phyloP scores from a whole-genome alignment of 2,329 filamentous ascomycete species.

The Alternaria longipes region DNA sequence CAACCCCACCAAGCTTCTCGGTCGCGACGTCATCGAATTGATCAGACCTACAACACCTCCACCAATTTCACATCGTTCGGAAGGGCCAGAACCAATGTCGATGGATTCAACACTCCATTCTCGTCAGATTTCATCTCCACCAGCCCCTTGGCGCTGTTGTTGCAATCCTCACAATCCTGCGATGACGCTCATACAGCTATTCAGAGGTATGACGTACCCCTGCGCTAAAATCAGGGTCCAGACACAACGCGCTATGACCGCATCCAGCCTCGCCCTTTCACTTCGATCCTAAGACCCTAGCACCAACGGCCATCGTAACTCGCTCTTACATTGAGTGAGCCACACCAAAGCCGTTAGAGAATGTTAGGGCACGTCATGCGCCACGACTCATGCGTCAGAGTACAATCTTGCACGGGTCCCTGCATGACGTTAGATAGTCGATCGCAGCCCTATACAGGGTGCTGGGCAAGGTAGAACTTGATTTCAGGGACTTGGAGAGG shows the following conservation, averaged over 20 bases:
- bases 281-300: conserved; percentile 17
- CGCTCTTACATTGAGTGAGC: conserved; percentile 21
- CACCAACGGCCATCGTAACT: conserved; percentile 22
- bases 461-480: conserved; percentile 30
- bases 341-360: conserved; percentile 14
- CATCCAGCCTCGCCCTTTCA: conserved; percentile 14
- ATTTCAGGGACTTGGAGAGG: conserved; percentile 23
- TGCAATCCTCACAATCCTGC: conserved; percentile 5
- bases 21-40: not conserved
- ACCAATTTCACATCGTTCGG: not conserved
- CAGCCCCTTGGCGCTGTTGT: not conserved
- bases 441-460: conserved; percentile 18
- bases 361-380: conserved; percentile 26
- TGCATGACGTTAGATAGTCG: conserved; percentile 38
- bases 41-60: not conserved
- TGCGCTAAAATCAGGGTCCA: conserved; percentile 14
- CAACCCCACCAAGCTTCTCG: not conserved
- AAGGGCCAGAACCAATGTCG: not conserved
- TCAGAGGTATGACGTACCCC: conserved; percentile 31
- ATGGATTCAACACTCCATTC: not conserved
- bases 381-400: conserved; percentile 18
- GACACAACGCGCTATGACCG: conserved; percentile 19
- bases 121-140: not conserved
- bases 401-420: conserved; percentile 21
- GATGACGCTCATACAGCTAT: conserved; percentile 27